phyloP scores from a whole-genome alignment of 108 stramenopile species.

The Fistulifera solaris region DNA sequence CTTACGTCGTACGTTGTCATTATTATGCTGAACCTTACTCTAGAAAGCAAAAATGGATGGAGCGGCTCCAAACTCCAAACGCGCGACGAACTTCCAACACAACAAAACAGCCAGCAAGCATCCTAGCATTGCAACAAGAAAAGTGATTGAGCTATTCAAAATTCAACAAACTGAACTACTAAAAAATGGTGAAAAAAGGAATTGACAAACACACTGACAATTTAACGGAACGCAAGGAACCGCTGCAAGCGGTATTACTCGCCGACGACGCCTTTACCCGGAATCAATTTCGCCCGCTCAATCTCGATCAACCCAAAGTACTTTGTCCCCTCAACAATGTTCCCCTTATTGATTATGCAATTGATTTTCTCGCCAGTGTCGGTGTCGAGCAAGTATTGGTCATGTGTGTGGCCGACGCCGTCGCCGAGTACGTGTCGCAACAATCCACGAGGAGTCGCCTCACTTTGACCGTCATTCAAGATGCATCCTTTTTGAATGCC shows the following conservation, averaged over 20 bases:
- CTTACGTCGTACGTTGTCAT: too few species aligned
- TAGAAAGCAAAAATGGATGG: too few species aligned
- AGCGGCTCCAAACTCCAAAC: too few species aligned
- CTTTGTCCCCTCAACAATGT: constrained; percentile 94
- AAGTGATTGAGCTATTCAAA: too few species aligned
- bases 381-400: constrained; percentile 78
- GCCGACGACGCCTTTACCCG: constrained; percentile 67
- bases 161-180: too few species aligned
- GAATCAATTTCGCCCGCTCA: constrained; percentile 67
- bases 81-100: too few species aligned
- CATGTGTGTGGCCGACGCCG: constrained; percentile 50
- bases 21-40: too few species aligned
- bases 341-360: constrained; percentile 83
- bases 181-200: too few species aligned
- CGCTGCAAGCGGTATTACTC: constrained; percentile 87
- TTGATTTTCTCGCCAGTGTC: constrained; percentile 86
- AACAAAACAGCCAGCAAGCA: too few species aligned
- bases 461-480: constrained; percentile 46
- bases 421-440: constrained; percentile 41
- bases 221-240: constrained; percentile 56
- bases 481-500: constrained; percentile 66
- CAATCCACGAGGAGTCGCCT: constrained; percentile 24
- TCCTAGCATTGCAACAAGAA: too few species aligned
- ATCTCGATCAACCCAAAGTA: constrained; percentile 42
- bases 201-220: constrained; percentile 12